Evolutionary conservation across 2,329 filamentous ascomycete species (phyloP).

Genomic region (Sordariomycetes sp.): DNA sequence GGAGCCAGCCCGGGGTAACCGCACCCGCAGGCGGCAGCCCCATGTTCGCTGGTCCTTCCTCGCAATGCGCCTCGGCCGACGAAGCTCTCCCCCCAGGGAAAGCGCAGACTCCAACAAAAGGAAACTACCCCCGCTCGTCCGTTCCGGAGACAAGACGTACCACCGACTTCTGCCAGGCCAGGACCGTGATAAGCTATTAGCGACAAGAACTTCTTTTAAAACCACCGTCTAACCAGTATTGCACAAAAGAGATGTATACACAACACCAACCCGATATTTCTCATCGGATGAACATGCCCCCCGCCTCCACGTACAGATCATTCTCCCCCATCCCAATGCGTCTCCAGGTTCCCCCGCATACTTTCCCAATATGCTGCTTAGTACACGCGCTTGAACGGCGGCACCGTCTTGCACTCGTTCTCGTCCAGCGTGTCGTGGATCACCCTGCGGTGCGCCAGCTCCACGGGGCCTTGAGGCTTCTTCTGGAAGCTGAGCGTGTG

Average conservation of each 20-base stretch:
- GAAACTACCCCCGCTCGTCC: not conserved
- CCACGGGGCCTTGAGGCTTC: conserved; percentile 75
- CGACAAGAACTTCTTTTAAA: not conserved
- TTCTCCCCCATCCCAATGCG: not conserved
- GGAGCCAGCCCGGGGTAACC: not conserved
- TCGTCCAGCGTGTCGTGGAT: conserved; percentile 79
- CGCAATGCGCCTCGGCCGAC: not conserved
- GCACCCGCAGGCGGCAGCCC: not conserved
- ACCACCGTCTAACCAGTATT: not conserved
- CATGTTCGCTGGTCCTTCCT: not conserved
- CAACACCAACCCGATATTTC: not conserved
- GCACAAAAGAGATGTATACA: not conserved
- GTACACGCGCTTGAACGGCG: conserved; percentile 92
- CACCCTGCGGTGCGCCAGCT: conserved; percentile 79
- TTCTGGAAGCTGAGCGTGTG: conserved; percentile 96
- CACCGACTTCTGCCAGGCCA: too few species aligned
- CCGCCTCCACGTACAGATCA: not conserved
- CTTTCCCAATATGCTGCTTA: conserved; percentile 31
- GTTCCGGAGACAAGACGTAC: not conserved
- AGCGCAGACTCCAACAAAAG: not conserved
- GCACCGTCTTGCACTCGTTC: conserved; percentile 90
- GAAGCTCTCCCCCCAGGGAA: not conserved
- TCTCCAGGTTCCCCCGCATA: not conserved
- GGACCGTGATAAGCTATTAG: not conserved
- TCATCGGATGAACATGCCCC: not conserved